These are phyloP conservation scores for Senna siamea DNA, from an alignment of 306 rosid species.

Conservation along the genomic window DNA sequence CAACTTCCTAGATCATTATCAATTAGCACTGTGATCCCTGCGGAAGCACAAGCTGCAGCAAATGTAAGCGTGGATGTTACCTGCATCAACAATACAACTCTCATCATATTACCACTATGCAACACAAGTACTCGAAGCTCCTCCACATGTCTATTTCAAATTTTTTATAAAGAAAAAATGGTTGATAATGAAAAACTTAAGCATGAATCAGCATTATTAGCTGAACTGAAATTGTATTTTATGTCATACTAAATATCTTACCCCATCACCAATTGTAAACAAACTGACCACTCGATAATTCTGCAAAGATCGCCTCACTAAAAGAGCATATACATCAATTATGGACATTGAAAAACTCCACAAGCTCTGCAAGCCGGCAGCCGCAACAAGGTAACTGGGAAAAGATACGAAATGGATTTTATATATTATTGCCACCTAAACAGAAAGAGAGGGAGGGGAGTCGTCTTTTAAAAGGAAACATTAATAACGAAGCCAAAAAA, in stretches of 20 bases:
- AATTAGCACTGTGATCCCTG: constrained; percentile 91
- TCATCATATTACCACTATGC: constrained; percentile 34
- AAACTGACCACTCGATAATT: constrained; percentile 60
- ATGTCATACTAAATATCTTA: constrained; percentile 45
- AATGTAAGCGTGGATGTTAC: constrained; percentile 80
- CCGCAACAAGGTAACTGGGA: constrained; percentile 85
- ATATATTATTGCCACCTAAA: constrained; percentile 10
- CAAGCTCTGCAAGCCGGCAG: constrained; percentile 69
- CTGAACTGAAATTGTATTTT: neutral
- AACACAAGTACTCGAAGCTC: neutral
- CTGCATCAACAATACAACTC: constrained; percentile 51
- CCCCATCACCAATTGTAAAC: constrained; percentile 94
- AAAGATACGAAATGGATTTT: constrained; percentile 37
- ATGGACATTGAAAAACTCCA: constrained; percentile 84
- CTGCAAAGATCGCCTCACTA: constrained; percentile 77
- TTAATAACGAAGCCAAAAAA: constrained; percentile 15
- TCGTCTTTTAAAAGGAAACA: neutral
- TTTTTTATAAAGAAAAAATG: too few relatives aligned
- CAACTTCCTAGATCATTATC: constrained; percentile 81
- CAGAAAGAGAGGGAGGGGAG: neutral
- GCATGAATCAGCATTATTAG: too few relatives aligned
- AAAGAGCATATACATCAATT: constrained; percentile 75
- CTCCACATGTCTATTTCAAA: too few relatives aligned
- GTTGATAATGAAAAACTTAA: too few relatives aligned
- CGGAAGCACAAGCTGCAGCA: constrained; percentile 97